Evolutionary conservation across 2,329 filamentous ascomycete genomes (phyloP).

Genomic region (Ceratocystis eucalypticola): DNA sequence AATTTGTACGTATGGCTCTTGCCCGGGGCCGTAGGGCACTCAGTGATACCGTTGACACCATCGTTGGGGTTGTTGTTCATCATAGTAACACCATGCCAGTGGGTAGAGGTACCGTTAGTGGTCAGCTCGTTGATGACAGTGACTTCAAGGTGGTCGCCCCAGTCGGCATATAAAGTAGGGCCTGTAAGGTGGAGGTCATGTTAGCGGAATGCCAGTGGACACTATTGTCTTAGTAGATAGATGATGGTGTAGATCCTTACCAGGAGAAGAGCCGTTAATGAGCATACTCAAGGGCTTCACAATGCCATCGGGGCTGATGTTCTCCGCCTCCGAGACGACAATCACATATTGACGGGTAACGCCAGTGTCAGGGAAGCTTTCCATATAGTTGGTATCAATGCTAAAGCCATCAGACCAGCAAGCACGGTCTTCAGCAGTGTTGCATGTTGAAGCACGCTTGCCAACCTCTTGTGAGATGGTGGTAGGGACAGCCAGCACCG

Average conservation of each 20-base stretch:
- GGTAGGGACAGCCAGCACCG: slow-evolving; percentile 15
- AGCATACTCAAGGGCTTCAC: slow-evolving; percentile 22
- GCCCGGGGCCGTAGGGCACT: slow-evolving; percentile 31
- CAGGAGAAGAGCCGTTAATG: slow-evolving; percentile 22
- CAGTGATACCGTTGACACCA: slow-evolving; percentile 33
- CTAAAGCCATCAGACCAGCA: slow-evolving; percentile 24
- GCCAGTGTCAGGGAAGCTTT: slow-evolving; percentile 26
- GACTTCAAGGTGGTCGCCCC: slow-evolving; percentile 41
- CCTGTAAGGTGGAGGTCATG: slow-evolving; percentile 2
- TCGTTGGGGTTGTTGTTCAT: slow-evolving; percentile 34
- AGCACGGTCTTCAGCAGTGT: slow-evolving; percentile 21
- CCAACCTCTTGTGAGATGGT: slow-evolving; percentile 22
- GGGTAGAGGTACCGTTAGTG: slow-evolving; percentile 32
- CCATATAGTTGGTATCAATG: slow-evolving; percentile 24
- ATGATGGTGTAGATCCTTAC: slow-evolving; percentile 12
- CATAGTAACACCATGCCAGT: slow-evolving; percentile 39
- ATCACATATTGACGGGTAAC: slow-evolving; percentile 21
- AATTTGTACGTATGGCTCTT: slow-evolving; percentile 28
- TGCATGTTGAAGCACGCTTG: slow-evolving; percentile 20
- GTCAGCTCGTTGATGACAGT: slow-evolving; percentile 53
- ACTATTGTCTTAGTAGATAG: neutral
- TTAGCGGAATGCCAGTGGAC: slow-evolving; percentile 2
- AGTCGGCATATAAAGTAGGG: slow-evolving; percentile 25
- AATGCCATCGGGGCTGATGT: slow-evolving; percentile 20
- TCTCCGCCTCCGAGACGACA: slow-evolving; percentile 19